Percentiles rank a stretch among this genome's conserved stretches.
These are phyloP conservation scores for Penicillium sp. DNA, from an alignment of 2,329 filamentous ascomycete genomes.

Conservation along the genomic window DNA sequence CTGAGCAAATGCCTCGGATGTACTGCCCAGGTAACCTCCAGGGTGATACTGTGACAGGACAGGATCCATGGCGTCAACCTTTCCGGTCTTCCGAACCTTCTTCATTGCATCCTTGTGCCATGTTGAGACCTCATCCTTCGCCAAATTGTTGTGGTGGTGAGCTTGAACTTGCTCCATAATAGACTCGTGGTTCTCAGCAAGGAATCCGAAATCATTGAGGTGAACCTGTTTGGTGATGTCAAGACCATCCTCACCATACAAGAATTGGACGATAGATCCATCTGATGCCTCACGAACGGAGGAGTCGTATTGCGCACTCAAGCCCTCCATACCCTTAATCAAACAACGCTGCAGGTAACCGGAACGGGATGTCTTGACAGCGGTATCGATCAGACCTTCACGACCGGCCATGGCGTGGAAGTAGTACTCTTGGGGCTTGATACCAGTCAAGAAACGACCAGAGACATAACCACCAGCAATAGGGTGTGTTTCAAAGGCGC, in stretches of 20 bases:
- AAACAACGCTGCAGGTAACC: conserved; percentile 95
- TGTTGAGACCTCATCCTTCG: conserved; percentile 65
- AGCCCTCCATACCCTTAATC: conserved; percentile 97
- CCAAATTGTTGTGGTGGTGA: conserved; percentile 57
- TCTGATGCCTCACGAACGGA: conserved; percentile 87
- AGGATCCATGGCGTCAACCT: conserved; percentile 70
- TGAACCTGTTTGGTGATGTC: conserved; percentile 95
- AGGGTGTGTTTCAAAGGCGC: conserved; percentile 83
- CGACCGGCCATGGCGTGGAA: conserved; percentile 99
- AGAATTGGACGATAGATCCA: conserved; percentile 87
- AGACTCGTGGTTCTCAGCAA: conserved; percentile 80
- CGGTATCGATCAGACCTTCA: conserved; percentile 97
- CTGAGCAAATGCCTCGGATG: conserved; percentile 80
- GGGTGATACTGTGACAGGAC: conserved; percentile 72
- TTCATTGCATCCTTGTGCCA: conserved; percentile 70
- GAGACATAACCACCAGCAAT: conserved; percentile 91
- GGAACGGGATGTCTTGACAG: conserved; percentile 95
- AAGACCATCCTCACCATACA: conserved; percentile 94
- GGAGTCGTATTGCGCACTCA: conserved; percentile 88
- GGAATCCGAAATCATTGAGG: conserved; percentile 83
- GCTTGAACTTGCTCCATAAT: conserved; percentile 72
- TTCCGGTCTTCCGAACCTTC: conserved; percentile 71
- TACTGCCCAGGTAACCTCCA: conserved; percentile 75
- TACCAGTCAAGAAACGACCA: conserved; percentile 95
- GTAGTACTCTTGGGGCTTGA: conserved; percentile 96